Evolutionary conservation across 805 yeast species (phyloP), one percentile per base, ranked within the genome.

Genomic region (Monosporozyma siamensis): DNA sequence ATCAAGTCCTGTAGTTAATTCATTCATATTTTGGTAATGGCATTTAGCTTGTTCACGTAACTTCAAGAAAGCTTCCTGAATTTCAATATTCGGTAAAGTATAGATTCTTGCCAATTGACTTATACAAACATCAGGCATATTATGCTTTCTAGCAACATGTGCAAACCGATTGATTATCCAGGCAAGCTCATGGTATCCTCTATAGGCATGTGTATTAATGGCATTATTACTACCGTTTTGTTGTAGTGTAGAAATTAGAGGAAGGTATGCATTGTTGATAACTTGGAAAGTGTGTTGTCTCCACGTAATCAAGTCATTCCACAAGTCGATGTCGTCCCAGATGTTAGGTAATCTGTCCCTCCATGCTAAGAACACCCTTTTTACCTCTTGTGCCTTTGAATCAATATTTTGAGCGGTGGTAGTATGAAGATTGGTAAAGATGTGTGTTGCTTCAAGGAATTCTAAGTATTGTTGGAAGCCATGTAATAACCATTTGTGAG

Each of bases 301-400:
- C 99, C 99, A 92, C 0, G 97, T 89, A 4, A 92, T 95, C 46
- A 92, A 67, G 58, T 92, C 99, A 51, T 94, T 89, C 99, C 99
- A 92, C 47, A 89, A 76, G 59, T 88, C 90, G 55, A 92, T 89
- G 60, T 92, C 98, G 64, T 92, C 99, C 97, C 97, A 92, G 7
- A 77, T 70, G 55, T 92, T 92, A 10, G 99, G 99, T 40, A 94
- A 69, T 48, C 99, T 78, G 58, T 92, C 99, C 56, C 98, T 72
- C 99, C 99, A 92, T 1, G 95, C 96, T 61, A 88, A 97, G 32
- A 92, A 65, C 0, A 92, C 95, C 42, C 97, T 75, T 65, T 92
- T 92, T 48, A 92, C 72, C 55, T 92, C 99, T 64, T 88, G 97
- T 0, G 95, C 83, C 60, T 90, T 92, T 27, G 79, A 80, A 56